Evolutionary conservation across 805 yeast genomes (phyloP).

Genomic region (Sungouiella blattae): DNA sequence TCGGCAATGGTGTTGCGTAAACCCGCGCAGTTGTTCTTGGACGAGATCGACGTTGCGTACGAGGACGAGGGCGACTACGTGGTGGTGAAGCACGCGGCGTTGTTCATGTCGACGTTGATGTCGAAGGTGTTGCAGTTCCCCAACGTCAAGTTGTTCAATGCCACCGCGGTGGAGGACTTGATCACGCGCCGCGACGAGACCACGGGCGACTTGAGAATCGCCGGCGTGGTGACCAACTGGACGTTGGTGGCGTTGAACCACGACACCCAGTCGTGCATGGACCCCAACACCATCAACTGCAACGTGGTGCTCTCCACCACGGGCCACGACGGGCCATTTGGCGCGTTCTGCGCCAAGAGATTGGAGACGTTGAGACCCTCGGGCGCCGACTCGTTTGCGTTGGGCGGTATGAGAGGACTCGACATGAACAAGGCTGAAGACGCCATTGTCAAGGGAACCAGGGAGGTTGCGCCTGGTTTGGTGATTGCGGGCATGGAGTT

Average conservation of each 20-base stretch:
- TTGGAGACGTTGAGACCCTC: constrained; percentile 38
- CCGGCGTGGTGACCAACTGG: constrained; percentile 85
- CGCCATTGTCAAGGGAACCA: constrained; percentile 64
- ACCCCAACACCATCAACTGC: constrained; percentile 71
- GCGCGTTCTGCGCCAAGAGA: constrained; percentile 76
- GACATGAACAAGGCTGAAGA: constrained; percentile 80
- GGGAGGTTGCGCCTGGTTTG: constrained; percentile 63
- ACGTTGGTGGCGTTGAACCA: constrained; percentile 74
- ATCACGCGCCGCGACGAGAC: constrained; percentile 62
- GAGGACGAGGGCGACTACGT: constrained; percentile 81
- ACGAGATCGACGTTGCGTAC: constrained; percentile 59
- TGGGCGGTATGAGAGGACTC: constrained; percentile 72
- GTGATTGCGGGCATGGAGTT: constrained; percentile 77
- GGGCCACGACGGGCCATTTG: constrained; percentile 83
- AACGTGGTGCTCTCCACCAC: constrained; percentile 66
- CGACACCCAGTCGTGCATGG: constrained; percentile 77
- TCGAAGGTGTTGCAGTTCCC: constrained; percentile 69
- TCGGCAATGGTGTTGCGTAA: constrained; percentile 78
- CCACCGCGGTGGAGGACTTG: constrained; percentile 77
- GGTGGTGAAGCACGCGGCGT: constrained; percentile 77
- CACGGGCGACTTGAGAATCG: constrained; percentile 59
- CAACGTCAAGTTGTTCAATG: constrained; percentile 73
- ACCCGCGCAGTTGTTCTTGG: constrained; percentile 69
- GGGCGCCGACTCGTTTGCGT: constrained; percentile 22
- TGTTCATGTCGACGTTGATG: constrained; percentile 67